Conservation (phyloP, 23 red algal genomes). For the Rhodosorus marinus region DNA sequence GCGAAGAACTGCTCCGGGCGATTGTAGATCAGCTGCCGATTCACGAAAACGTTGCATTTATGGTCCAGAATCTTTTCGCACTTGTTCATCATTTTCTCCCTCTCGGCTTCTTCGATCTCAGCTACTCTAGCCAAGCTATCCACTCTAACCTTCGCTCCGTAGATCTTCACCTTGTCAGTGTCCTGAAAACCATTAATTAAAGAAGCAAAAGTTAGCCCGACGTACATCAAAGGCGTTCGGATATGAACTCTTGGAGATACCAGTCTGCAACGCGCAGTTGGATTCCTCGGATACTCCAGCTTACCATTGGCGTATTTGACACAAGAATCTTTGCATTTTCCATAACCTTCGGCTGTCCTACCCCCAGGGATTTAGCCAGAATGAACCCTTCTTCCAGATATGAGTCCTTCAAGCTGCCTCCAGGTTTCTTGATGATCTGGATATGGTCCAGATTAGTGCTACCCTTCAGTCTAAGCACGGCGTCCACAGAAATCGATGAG, state of each 20-base stretch:
- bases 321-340: slow-evolving; percentile 94
- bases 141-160: slow-evolving; percentile 80
- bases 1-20: slow-evolving; percentile 96
- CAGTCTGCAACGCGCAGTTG: no score
- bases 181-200: slow-evolving; percentile 21
- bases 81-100: slow-evolving; percentile 90
- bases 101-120: slow-evolving; percentile 93
- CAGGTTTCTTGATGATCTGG: slow-evolving; percentile 92
- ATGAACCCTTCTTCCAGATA: slow-evolving; percentile 94
- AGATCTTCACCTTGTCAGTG: slow-evolving; percentile 99
- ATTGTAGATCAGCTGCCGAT: slow-evolving; percentile 99
- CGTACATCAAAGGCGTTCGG: no score
- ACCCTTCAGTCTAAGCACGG: slow-evolving; percentile 77
- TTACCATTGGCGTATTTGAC: slow-evolving; percentile 96
- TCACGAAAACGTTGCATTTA: slow-evolving; percentile 87
- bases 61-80: slow-evolving; percentile 71
- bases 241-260: no score
- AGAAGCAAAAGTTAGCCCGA: not conserved
- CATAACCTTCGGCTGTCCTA: slow-evolving; percentile 74
- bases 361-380: slow-evolving; percentile 89
- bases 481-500: slow-evolving; percentile 76
- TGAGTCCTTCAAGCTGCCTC: slow-evolving; percentile 72
- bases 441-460: slow-evolving; percentile 94
- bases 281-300: no score
- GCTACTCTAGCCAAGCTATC: slow-evolving; percentile 72